Percentiles rank a stretch among this genome's conserved stretches.
phyloP scores from a whole-genome alignment of 1,284 basidiomycete species.

The Mycena citricolor region DNA sequence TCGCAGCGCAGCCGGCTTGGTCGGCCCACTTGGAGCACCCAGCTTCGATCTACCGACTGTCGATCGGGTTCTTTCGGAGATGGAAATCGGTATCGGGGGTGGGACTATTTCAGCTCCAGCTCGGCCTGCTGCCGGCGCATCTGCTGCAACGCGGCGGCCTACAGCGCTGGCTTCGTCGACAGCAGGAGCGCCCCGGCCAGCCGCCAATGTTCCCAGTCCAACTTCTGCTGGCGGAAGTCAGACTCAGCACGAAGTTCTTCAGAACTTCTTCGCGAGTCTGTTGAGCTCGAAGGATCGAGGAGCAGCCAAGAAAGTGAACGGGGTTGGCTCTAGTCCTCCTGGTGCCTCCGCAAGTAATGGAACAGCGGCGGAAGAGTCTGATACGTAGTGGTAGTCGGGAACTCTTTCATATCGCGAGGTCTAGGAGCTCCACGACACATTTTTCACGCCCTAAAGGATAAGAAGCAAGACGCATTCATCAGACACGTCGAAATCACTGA shows the following conservation, averaged over 20 bases:
- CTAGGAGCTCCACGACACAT: no score
- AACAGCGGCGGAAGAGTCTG: neutral
- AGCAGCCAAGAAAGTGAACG: slow-evolving; percentile 9
- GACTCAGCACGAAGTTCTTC: slow-evolving; percentile 78
- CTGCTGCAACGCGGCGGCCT: slow-evolving; percentile 35
- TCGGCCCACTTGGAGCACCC: slow-evolving; percentile 85
- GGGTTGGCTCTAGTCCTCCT: no score
- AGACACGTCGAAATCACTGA: no score
- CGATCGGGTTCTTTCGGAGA: slow-evolving; percentile 80
- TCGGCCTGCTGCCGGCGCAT: slow-evolving; percentile 31
- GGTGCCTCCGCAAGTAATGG: slow-evolving; percentile 6
- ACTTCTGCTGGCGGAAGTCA: slow-evolving; percentile 44
- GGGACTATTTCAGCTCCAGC: slow-evolving; percentile 26
- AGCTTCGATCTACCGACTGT: slow-evolving; percentile 84
- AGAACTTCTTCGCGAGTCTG: slow-evolving; percentile 84
- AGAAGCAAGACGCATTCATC: no score
- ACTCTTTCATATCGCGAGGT: no score
- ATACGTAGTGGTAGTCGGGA: no score
- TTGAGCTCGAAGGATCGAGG: slow-evolving; percentile 66
- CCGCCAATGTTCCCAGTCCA: slow-evolving; percentile 46
- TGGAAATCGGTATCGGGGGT: slow-evolving; percentile 64
- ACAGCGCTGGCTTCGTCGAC: slow-evolving; percentile 20
- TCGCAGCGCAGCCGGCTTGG: slow-evolving; percentile 62
- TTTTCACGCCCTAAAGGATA: no score
- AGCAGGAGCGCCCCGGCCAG: slow-evolving; percentile 41